Base-by-base conservation (phyloP, 345 rosid genomes). In the Clarkia xantiana region DNA sequence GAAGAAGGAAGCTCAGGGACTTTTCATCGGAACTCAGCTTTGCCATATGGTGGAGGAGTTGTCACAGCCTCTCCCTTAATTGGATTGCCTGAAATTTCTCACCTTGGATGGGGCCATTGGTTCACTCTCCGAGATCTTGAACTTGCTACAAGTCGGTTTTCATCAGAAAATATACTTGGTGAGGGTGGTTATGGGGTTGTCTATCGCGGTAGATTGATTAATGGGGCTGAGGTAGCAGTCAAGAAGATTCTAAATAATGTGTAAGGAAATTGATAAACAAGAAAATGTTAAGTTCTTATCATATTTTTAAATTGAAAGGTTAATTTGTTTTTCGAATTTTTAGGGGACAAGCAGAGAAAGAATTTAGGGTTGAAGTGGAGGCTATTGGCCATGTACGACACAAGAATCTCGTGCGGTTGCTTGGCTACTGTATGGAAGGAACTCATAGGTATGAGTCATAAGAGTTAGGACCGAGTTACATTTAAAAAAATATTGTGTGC, bases 31-130 rank as follows among this genome's bases (percentile, higher is more conserved):
- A 78, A 71, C 59, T 61, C 80, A 51, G 62, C 76, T 5, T 61
- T 63, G n/a, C 62, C 80, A 16, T 64, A 73, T 46, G 83, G 71
- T 44, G 87, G 81, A 53, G 87, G 81, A 53, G 62, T 53, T 51
- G 84, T 80, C 50, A 78, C 87, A 1, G 86, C 96, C 22, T 91
- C 96, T 49, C 98, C 86, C 49, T 73, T 86, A 66, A 53, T 91
- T 63, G 98, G 96, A 56, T 68, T 91, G 71, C 96, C 98, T 1
- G 96, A 86, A 67, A 50, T 73, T 62, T 86, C 98, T 0, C 98
- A 84, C 60, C 96, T 91, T 64, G 98, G 98, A 41, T 91, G 98
- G 98, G 98, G 98, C 40, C 96, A 91, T 55, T 86, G 96, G 94
- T 91, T 91, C 67, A 91, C 98, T 56, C 96, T 86, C 40, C 71